Evolutionary conservation across 495 filamentous ascomycete species (phyloP), one percentile per base, ranked within the genome.

Genomic region (Elasticomyces elasticus): DNA sequence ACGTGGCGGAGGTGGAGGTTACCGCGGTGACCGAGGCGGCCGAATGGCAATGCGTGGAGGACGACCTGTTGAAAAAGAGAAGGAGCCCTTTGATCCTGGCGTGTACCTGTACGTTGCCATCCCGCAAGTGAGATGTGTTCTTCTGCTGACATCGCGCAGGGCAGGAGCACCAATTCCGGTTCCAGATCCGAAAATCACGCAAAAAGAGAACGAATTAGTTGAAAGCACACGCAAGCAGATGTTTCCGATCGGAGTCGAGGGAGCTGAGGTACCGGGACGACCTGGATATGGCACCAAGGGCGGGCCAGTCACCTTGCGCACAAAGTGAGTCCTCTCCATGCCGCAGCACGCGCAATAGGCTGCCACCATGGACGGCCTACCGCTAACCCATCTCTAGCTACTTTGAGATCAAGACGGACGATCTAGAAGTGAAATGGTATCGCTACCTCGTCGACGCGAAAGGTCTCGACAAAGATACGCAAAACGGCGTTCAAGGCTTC

Each of bases 241-340:
- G 31, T 53, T 52, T 47, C 19, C 10, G 28, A 15, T 30, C 42
- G 52, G 53, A 25, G 31, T n/a, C 11, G 41, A 44, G 27, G 24
- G n/a, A 27, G 23, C 46, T 19, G 52, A 24, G 11, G 54, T 71
- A 19, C 70, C 70, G 17, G 59, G 58, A 0, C 70, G 74, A 2
- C 72, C 70, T 10, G 69, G 64, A 1, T 79, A 73, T 61, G 76
- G 72, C 5, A 71, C 60, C 1, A n/a, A 54, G 22, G 76, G 76
- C 13, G 42, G 26, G 13, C 0, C 33, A 1, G 65, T 73, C 20
- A 50, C 66, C 0, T 60, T 78, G 0, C 66, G 74, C n/a, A n/a
- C n/a, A n/a, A n/a, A n/a, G n/a, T n/a, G n/a, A n/a, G n/a, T n/a
- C n/a, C n/a, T n/a, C n/a, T n/a, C n/a, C n/a, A n/a, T n/a, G n/a